Base-by-base conservation (phyloP, 768 basidiomycete species). In the Galerina marginata region DNA sequence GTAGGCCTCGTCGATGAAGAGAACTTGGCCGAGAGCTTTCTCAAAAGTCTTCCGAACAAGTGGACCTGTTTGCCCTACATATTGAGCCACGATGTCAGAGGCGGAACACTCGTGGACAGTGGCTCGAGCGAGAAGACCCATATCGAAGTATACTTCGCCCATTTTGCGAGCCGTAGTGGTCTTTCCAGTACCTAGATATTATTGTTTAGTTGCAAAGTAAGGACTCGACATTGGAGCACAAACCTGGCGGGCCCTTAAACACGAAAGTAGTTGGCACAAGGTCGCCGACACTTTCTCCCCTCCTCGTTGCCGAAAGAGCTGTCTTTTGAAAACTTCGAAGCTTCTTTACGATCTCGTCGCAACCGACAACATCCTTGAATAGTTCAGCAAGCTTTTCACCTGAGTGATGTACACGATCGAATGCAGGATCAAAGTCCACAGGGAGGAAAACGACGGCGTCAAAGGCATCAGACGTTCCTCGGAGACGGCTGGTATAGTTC, bases 1-100 rank as follows among this genome's bases (percentile, higher is more conserved):
- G 64, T 91, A 91, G 0, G 89, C 89, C 61, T 91, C 89, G 55
- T 90, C 89, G 53, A 90, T 78, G 74, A 91, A 90, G 0, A 90
- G 76, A 3, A 91, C 88, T 43, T 82, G 80, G 0, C 89, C 89
- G 0, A 88, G 77, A 0, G 87, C 89, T 67, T 84, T 86, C 47
- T 88, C 85, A 48, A 91, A 83, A 1, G 85, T 65, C 54, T 83
- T 77, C 63, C 72, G 77, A 1, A 86, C 86, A 70, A 89, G 89
- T 0, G 87, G 88, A 0, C 89, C 90, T 0, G 89, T 90, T 0
- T 90, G 88, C 5, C 89, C 89, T 9, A 90, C 83, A 51, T 85
- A 90, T 65, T 89, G 78, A 1, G 85, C 90, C 1, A 90, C 83
- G 33, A 91, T 77, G 61, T 91, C 90, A 1, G 88, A 81, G 0